Evolutionary conservation across 805 yeast genomes (phyloP).

Genomic region (Komagataella populi): DNA sequence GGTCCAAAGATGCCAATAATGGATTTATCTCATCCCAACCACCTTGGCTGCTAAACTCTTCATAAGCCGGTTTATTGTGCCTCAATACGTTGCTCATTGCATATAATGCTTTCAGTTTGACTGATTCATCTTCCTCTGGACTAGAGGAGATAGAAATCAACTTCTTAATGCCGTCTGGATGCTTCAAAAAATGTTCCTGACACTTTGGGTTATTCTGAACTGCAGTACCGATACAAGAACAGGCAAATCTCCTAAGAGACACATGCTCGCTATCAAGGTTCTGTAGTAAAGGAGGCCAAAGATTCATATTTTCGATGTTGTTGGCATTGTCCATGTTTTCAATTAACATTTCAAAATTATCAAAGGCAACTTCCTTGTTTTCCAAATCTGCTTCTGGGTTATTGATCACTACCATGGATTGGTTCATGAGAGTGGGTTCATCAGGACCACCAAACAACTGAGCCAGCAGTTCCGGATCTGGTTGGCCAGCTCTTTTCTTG

Average conservation of each 20-base stretch:
- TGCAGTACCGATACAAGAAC: conserved; percentile 77
- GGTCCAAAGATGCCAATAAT: conserved; percentile 5
- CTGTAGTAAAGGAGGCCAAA: conserved; percentile 64
- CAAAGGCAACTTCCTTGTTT: conserved; percentile 63
- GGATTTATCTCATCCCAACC: conserved; percentile 50
- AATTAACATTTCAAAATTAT: conserved; percentile 84
- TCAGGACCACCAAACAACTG: conserved; percentile 64
- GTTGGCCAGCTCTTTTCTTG: conserved; percentile 44
- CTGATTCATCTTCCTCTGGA: conserved; percentile 11
- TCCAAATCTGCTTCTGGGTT: conserved; percentile 49
- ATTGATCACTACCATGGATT: conserved; percentile 47
- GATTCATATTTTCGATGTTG: conserved; percentile 67
- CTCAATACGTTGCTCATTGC: conserved; percentile 67
- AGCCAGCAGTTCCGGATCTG: conserved; percentile 69
- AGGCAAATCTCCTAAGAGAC: conserved; percentile 40
- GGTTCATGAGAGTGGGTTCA: conserved; percentile 81
- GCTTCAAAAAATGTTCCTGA: conserved; percentile 51
- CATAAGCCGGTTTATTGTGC: conserved; percentile 46
- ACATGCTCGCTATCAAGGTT: conserved; percentile 31
- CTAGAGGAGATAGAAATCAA: conserved; percentile 27
- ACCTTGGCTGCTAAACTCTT: conserved; percentile 29
- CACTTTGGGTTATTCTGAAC: conserved; percentile 79
- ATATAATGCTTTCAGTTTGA: conserved; percentile 54
- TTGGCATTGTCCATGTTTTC: conserved; percentile 94
- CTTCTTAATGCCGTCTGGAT: conserved; percentile 30